Base-by-base conservation (phyloP, 1,139 yeast species). In the Casaregolazyma suthepensis region DNA sequence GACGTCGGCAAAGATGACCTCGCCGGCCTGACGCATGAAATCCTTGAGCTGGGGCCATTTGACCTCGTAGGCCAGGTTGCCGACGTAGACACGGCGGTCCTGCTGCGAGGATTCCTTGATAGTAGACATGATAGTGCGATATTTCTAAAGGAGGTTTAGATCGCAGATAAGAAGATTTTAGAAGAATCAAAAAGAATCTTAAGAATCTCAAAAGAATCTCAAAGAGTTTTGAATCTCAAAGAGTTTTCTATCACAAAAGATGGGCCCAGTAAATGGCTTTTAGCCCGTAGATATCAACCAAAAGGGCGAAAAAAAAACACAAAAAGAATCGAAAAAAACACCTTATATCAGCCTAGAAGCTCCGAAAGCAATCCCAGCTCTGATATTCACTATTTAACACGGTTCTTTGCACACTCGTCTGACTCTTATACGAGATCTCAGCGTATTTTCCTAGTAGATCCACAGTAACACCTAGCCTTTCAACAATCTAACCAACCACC, bases 1-100 rank as follows among this genome's bases (percentile, higher is more conserved):
- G 53, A 93, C 85, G 67, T 91, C 97, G 1, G 97, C 96, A 61
- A 89, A 80, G 18, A 85, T 78, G 50, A 93, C 88, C 40, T 78
- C 80, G 58, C 95, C 96, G 45, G 84, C 83, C 56, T 74, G 74
- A 57, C 82, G 73, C 85, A 82, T 80, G 61, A 82, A 73, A 59
- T 82, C 87, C 66, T 82, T 82, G 60, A 83, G 74, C 46, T 80
- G 76, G 60, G 76, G 80, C 87, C 87, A 82, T 54, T 73, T 75
- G 54, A 80, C 75, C 23, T 81, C 78, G 64, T 80, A 83, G 35
- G 87, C 79, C 60, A 83, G 69, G 66, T 83, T 83, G 23, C 87
- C 87, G 20, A 83, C 80, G 63, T 72, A 74, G 48, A 74, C 76
- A 5, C 77, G 67, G 40, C 72, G 66, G 53, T 69, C 75, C 54